These are phyloP conservation scores for Ajuga chamaepitys DNA, from an alignment of 257 asterid genomes.

Conservation along the genomic window DNA sequence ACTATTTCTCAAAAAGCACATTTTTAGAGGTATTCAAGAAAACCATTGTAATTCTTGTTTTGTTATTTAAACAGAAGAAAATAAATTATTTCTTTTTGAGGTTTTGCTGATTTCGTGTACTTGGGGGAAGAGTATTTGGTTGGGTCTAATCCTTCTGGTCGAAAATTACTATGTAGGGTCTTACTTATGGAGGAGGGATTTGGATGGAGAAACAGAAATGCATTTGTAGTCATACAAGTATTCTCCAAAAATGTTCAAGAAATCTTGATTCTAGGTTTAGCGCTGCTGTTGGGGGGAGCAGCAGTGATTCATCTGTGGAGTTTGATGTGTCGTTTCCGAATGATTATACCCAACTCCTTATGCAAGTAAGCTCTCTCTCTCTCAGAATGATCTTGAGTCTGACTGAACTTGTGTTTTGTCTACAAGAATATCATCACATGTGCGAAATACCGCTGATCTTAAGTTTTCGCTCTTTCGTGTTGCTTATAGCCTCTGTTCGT, in stretches of 20 bases:
- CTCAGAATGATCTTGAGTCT: background rate
- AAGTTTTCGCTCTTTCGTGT: too few species aligned
- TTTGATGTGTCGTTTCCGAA: conserved; percentile 56
- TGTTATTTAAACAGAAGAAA: too few species aligned
- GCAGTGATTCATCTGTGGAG: conserved; percentile 32
- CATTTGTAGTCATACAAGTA: conserved; percentile 7
- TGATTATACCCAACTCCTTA: conserved; percentile 67
- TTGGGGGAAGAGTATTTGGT: background rate
- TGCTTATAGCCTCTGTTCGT: too few species aligned
- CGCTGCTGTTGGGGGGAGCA: conserved; percentile 33
- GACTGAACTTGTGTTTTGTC: background rate
- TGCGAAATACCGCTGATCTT: too few species aligned
- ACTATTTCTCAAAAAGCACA: background rate
- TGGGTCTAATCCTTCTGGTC: background rate
- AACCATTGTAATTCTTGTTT: too few species aligned
- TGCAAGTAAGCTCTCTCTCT: conserved; percentile 50
- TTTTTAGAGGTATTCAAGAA: too few species aligned
- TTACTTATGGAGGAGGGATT: conserved; percentile 23
- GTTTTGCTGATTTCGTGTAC: background rate
- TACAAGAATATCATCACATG: background rate
- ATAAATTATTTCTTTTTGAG: too few species aligned
- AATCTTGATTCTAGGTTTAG: conserved; percentile 19
- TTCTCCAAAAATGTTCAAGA: conserved; percentile 21
- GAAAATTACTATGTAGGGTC: conserved; percentile 32
- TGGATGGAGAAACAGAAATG: conserved; percentile 13